Base-by-base conservation (phyloP, 306 rosid species). In the Oxytropis ochrocephala region DNA sequence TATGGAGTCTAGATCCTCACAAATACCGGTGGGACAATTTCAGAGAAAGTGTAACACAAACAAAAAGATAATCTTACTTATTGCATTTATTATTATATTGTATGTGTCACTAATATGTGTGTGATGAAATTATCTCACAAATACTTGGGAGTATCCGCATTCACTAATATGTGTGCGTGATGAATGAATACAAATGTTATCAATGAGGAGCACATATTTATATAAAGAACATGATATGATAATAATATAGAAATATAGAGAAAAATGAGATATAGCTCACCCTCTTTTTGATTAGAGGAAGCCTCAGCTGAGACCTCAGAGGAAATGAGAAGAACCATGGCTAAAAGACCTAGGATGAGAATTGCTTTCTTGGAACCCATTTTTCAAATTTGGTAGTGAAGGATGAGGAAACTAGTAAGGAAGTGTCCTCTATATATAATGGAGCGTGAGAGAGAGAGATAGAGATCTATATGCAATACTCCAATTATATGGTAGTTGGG, bases 341-440 rank as follows among this genome's bases (percentile, higher is more conserved):
- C 85, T 33, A 78, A 51, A 27, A 90, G 52, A 56, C 75, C 70
- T 0, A 85, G 43, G 36, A 64, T 27, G 64, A 83, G 59, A 4
- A 60, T n/a, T 29, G 63, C 17, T 11, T 61, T 50, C 56, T 74
- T 85, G 13, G 83, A 85, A 74, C 62, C 68, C 93, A 81, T 87
- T 54, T 27, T 67, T 19, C 8, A 1, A 9, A 21, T 36, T 11
- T 24, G 51, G 21, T 62, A 53, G 19, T 46, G 58, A 39, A 52
- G 38, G 64, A 55, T 74, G 78, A 43, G 18, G 17, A 69, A 44
- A 33, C 0, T 30, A 6, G 52, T 6, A 5, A 2, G 60, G 59
- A 9, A 6, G 2, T 19, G 9, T 43, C 0, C 2, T 10, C 39
- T 78, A 76, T 85, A 59, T 79, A 82, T 75, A 78, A 1, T 33